These are phyloP conservation scores for Meyerozyma sp. DNA, from an alignment of 1,139 yeast genomes.

Conservation along the genomic window DNA sequence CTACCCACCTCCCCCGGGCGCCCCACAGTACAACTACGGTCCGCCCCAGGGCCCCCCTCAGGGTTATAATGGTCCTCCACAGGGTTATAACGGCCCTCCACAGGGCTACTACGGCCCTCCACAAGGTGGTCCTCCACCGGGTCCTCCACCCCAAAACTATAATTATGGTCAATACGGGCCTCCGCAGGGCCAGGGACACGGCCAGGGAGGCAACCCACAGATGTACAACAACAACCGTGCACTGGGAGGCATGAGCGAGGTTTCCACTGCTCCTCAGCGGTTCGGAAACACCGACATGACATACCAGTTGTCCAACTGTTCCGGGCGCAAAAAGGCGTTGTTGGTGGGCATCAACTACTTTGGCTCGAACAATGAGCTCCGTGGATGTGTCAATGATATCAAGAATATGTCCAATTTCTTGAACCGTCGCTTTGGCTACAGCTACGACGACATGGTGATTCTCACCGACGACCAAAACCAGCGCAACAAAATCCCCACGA, in stretches of 20 bases:
- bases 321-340: constrained; percentile 75
- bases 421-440: constrained; percentile 58
- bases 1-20: constrained; percentile 4
- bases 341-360: constrained; percentile 83
- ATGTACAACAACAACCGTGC: constrained; percentile 11
- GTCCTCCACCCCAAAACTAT: constrained; percentile 9
- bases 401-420: constrained; percentile 57
- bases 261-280: constrained; percentile 27
- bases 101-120: constrained; percentile 11
- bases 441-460: constrained; percentile 74
- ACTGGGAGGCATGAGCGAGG: constrained; percentile 10
- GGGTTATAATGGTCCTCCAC: constrained; percentile 7
- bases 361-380: constrained; percentile 62
- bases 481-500: constrained; percentile 64
- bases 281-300: constrained; percentile 28
- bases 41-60: constrained; percentile 8
- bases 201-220: constrained; percentile 14
- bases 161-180: constrained; percentile 6
- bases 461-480: constrained; percentile 72
- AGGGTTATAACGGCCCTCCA: constrained; percentile 10
- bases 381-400: constrained; percentile 87
- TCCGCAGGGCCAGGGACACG: constrained; percentile 14
- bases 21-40: constrained; percentile 7
- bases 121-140: constrained; percentile 9
- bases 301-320: constrained; percentile 71